A percentile compares a stretch with the other conserved stretches of the same genome.
Evolutionary conservation across 208 protist genomes (phyloP).

Genomic region (Acanthamoeba royreba): DNA sequence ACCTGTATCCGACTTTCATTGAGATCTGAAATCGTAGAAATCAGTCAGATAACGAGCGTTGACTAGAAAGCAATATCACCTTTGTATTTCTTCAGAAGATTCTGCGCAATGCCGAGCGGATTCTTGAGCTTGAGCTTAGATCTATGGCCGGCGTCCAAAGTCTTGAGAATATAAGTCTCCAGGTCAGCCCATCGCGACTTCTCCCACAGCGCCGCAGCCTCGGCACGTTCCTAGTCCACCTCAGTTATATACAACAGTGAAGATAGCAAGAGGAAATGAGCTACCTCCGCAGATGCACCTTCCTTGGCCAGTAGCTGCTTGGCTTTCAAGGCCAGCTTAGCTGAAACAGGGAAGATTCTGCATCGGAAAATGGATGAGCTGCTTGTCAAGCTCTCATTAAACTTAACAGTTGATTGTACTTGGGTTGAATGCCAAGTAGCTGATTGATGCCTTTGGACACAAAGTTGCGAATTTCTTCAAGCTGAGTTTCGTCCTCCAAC

Average conservation of each 20-base stretch:
- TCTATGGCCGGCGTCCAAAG: constrained; percentile 54
- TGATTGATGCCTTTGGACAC: neutral
- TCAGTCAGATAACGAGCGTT: neutral
- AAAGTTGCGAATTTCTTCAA: neutral
- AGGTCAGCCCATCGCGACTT: constrained; percentile 45
- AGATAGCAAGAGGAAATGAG: neutral
- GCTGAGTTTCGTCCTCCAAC: constrained; percentile 34
- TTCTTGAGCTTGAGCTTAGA: constrained; percentile 55
- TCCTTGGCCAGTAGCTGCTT: constrained; percentile 21
- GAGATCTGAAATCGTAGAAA: neutral
- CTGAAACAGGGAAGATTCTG: constrained; percentile 52
- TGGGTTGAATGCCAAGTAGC: neutral
- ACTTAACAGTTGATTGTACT: too few species aligned
- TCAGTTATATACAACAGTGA: neutral
- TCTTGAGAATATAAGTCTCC: constrained; percentile 54
- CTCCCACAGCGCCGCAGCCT: constrained; percentile 5
- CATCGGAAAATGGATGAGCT: too few species aligned
- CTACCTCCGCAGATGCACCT: neutral
- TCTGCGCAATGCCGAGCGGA: constrained; percentile 31
- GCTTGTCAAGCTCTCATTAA: too few species aligned
- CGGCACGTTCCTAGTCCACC: neutral
- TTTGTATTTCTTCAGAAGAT: neutral
- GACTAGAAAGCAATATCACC: neutral
- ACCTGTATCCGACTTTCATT: neutral
- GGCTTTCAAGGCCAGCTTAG: constrained; percentile 50